These are phyloP conservation scores for Penicillium crystallinum DNA, from an alignment of 495 filamentous ascomycete species.

Conservation along the genomic window DNA sequence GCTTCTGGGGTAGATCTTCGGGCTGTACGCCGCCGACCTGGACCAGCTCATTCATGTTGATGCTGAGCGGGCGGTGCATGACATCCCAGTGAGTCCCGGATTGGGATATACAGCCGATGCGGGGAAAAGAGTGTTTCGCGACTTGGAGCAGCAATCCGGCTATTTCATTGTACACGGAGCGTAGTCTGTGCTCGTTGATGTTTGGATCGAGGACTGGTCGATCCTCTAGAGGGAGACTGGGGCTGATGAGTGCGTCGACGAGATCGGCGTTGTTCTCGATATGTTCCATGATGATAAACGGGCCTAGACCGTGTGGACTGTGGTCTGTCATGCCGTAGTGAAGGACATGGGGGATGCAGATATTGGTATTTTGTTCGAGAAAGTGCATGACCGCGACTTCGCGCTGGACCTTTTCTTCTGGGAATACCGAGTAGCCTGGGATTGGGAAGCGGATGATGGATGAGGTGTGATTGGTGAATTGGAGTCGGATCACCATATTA, in stretches of 20 bases:
- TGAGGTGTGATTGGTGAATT: neutral
- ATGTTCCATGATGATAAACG: constrained; percentile 45
- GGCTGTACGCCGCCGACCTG: constrained; percentile 1
- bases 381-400: constrained; percentile 40
- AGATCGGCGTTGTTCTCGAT: constrained; percentile 27
- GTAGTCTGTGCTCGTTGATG: neutral
- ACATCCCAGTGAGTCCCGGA: neutral
- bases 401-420: constrained; percentile 30
- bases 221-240: constrained; percentile 7
- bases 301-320: constrained; percentile 28
- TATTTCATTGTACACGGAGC: neutral
- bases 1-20: constrained; percentile 3
- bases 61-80: constrained; percentile 18
- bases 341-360: constrained; percentile 36
- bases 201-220: constrained; percentile 16
- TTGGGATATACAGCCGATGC: neutral
- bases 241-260: constrained; percentile 25
- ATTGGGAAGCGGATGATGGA: constrained; percentile 1
- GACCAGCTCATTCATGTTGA: constrained; percentile 27
- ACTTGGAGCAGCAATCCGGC: constrained; percentile 17
- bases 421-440: constrained; percentile 13
- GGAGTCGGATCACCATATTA: constrained; percentile 5
- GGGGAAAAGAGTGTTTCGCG: constrained; percentile 8
- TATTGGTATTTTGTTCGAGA: constrained; percentile 30
- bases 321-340: constrained; percentile 18